phyloP scores from a whole-genome alignment of 768 basidiomycete genomes.

The Rickenella mellea region DNA sequence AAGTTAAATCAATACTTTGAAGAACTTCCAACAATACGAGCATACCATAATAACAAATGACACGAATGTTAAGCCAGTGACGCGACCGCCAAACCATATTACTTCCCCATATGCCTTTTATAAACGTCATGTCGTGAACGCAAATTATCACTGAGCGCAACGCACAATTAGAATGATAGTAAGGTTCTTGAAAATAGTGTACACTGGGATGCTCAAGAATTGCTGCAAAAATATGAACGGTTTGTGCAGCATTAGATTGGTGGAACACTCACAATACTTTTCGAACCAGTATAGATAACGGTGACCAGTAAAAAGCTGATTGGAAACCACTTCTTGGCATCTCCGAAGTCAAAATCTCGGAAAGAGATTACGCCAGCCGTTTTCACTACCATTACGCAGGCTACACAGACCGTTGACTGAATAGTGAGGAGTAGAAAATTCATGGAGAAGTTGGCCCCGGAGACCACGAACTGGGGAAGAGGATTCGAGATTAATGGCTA shows the following conservation, averaged over 20 bases:
- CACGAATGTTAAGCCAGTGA: constrained; percentile 79
- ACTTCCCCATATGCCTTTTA: constrained; percentile 92
- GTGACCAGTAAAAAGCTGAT: constrained; percentile 85
- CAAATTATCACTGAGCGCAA: constrained; percentile 9
- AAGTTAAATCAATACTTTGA: constrained; percentile 1
- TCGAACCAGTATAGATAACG: constrained; percentile 97
- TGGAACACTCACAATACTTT: constrained; percentile 69
- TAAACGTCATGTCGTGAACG: constrained; percentile 1
- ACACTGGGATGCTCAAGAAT: constrained; percentile 93
- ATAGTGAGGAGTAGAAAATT: constrained; percentile 90
- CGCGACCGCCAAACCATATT: constrained; percentile 87
- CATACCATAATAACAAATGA: constrained; percentile 89
- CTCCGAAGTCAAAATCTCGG: constrained; percentile 69
- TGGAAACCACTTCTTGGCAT: constrained; percentile 91
- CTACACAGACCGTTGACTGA: constrained; percentile 81
- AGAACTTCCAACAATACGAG: constrained; percentile 1
- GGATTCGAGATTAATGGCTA: neutral
- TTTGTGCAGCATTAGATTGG: neutral
- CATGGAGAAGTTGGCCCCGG: constrained; percentile 90
- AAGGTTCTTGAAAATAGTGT: constrained; percentile 98
- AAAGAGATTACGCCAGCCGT: constrained; percentile 72
- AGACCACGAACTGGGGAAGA: constrained; percentile 75
- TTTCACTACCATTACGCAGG: constrained; percentile 69
- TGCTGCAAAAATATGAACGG: constrained; percentile 43
- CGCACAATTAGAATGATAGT: constrained; percentile 97